Percentiles rank a stretch among this genome's conserved stretches.
phyloP scores from a whole-genome alignment of 805 yeast species.

The Priceomyces fermenticarens region DNA sequence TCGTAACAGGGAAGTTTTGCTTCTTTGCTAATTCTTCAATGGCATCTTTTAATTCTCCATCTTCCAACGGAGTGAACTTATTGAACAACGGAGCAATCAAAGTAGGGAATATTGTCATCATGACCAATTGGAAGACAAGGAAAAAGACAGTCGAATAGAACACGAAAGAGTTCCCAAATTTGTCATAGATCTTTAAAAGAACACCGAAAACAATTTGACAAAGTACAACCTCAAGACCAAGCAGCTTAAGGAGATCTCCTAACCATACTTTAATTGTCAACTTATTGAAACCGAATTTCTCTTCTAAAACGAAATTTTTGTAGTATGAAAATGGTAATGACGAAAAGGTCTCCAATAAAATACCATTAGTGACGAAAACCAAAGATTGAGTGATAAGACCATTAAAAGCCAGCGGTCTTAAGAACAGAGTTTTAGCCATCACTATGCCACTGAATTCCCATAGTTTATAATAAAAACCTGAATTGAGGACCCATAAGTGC shows the following conservation, averaged over 20 bases:
- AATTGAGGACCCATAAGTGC: constrained; percentile 56
- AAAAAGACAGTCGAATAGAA: constrained; percentile 74
- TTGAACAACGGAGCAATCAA: constrained; percentile 91
- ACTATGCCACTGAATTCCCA: constrained; percentile 55
- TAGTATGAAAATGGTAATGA: constrained; percentile 72
- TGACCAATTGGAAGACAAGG: constrained; percentile 66
- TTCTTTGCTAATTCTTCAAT: constrained; percentile 76
- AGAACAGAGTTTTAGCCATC: constrained; percentile 45
- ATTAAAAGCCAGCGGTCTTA: constrained; percentile 37
- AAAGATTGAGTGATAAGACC: constrained; percentile 73
- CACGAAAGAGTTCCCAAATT: constrained; percentile 78
- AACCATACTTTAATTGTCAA: constrained; percentile 70
- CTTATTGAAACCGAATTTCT: constrained; percentile 90
- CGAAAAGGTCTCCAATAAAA: constrained; percentile 51
- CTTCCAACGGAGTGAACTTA: constrained; percentile 84
- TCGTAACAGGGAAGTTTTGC: constrained; percentile 81
- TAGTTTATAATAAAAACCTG: constrained; percentile 45
- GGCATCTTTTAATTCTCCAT: constrained; percentile 79
- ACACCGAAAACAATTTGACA: constrained; percentile 74
- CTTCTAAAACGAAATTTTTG: constrained; percentile 84
- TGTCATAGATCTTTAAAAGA: constrained; percentile 75
- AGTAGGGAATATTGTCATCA: constrained; percentile 76
- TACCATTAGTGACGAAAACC: constrained; percentile 51
- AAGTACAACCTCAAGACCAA: constrained; percentile 50
- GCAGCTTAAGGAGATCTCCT: constrained; percentile 64